Conservation (phyloP, 148 eudicot genomes). For the Rheum nobile region DNA sequence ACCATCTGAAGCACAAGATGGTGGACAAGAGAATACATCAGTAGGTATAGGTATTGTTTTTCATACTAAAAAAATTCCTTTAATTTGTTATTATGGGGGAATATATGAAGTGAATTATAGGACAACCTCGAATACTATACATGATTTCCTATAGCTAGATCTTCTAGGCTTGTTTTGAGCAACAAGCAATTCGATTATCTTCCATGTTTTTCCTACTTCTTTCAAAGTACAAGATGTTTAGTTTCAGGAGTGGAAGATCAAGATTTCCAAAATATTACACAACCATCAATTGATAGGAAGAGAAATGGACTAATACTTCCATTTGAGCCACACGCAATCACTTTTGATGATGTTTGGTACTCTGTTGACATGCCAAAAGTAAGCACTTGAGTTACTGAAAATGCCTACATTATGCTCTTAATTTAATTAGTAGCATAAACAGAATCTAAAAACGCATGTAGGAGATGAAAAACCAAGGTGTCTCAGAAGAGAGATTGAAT, state of each 20-base stretch:
- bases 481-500: slow-evolving; percentile 43
- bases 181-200: too few relatives aligned
- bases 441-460: too few relatives aligned
- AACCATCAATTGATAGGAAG: background rate
- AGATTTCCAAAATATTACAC: background rate
- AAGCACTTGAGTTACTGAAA: background rate
- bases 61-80: background rate
- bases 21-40: background rate
- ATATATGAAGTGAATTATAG: too few relatives aligned
- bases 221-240: too few relatives aligned
- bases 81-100: too few relatives aligned
- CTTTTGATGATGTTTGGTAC: slow-evolving; percentile 7
- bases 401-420: background rate
- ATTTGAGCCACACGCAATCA: slow-evolving; percentile 1
- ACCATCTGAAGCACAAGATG: background rate
- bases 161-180: too few relatives aligned
- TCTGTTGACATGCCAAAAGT: slow-evolving; percentile 8
- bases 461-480: slow-evolving; percentile 71
- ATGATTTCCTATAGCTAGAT: too few relatives aligned
- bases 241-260: background rate
- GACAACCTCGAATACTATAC: too few relatives aligned
- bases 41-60: background rate
- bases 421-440: background rate
- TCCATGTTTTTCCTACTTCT: too few relatives aligned
- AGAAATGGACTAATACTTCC: background rate